These are phyloP conservation scores for Hysterium pulicare DNA, from an alignment of 2,329 filamentous ascomycete species.

Conservation along the genomic window DNA sequence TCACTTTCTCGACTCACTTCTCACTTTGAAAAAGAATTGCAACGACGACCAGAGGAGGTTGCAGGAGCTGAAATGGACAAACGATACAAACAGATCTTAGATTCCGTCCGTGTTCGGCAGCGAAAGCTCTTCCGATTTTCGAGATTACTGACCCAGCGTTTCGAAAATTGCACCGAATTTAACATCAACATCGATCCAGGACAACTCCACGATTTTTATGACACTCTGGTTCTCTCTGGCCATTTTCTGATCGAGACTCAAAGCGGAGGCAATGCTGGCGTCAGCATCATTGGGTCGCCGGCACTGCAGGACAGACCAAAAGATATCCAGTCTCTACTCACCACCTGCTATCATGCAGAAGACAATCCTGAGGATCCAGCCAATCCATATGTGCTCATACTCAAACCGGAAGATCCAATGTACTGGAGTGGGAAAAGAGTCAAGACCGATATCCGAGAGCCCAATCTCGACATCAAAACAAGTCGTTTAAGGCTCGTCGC, in stretches of 20 bases:
- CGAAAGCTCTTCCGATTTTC: conserved; percentile 96
- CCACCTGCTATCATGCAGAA: conserved; percentile 70
- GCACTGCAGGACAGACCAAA: conserved; percentile 70
- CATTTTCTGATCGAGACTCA: conserved; percentile 80
- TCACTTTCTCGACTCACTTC: conserved; percentile 81
- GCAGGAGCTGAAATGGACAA: conserved; percentile 84
- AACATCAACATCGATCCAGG: conserved; percentile 72
- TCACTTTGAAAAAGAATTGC: conserved; percentile 89
- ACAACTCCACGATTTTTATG: conserved; percentile 71
- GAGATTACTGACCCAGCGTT: conserved; percentile 83
- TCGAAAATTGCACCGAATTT: conserved; percentile 95
- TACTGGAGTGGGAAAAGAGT: conserved; percentile 79
- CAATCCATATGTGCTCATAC: conserved; percentile 80
- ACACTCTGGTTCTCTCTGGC: conserved; percentile 73
- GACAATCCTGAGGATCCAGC: conserved; percentile 68
- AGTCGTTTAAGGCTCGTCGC: conserved; percentile 86
- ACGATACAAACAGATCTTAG: conserved; percentile 89
- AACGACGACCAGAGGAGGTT: conserved; percentile 78
- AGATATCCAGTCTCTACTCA: conserved; percentile 82
- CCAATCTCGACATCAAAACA: conserved; percentile 78
- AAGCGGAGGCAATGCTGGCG: conserved; percentile 65
- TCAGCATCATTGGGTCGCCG: conserved; percentile 82
- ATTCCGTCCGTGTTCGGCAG: conserved; percentile 93
- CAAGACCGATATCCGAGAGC: conserved; percentile 67
- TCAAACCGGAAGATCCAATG: conserved; percentile 75